Evolutionary conservation across 257 asterid genomes (phyloP).

Genomic region (Catharanthus roseus): DNA sequence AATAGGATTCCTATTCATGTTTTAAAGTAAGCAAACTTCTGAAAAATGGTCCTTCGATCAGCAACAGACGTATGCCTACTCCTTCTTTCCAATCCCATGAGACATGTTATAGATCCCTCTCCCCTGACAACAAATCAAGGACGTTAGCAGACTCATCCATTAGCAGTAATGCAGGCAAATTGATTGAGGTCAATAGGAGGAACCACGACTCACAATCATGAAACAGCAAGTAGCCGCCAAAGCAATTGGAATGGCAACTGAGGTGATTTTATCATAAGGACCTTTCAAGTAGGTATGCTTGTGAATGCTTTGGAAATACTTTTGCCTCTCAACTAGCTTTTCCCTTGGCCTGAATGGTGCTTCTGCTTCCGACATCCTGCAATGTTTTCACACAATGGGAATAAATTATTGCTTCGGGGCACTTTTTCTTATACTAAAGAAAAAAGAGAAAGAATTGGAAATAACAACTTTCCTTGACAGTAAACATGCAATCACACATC

Average conservation of each 20-base stretch:
- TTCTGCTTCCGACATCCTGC: constrained; percentile 68
- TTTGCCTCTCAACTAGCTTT: constrained; percentile 60
- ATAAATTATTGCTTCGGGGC: neutral
- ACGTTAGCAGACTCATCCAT: neutral
- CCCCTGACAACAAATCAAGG: constrained; percentile 35
- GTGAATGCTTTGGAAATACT: constrained; percentile 51
- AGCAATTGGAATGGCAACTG: constrained; percentile 67
- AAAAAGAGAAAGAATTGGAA: neutral
- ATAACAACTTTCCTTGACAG: neutral
- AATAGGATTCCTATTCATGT: neutral
- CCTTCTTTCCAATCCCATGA: constrained; percentile 82
- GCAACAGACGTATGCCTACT: constrained; percentile 31
- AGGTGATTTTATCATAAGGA: constrained; percentile 54
- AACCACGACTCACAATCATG: constrained; percentile 52
- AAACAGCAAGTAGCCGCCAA: constrained; percentile 43
- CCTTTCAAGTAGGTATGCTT: constrained; percentile 59
- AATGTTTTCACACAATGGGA: constrained; percentile 1
- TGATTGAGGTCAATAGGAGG: neutral
- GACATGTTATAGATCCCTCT: constrained; percentile 79
- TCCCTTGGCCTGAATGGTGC: constrained; percentile 71
- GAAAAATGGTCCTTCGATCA: neutral
- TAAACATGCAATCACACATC: neutral
- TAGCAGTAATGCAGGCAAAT: neutral
- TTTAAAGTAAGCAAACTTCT: neutral
- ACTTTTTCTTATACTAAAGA: neutral